Evolutionary conservation across 352 stramenopile species (phyloP), one percentile per base, ranked within the genome.

Genomic region (Phytophthora constricta): DNA sequence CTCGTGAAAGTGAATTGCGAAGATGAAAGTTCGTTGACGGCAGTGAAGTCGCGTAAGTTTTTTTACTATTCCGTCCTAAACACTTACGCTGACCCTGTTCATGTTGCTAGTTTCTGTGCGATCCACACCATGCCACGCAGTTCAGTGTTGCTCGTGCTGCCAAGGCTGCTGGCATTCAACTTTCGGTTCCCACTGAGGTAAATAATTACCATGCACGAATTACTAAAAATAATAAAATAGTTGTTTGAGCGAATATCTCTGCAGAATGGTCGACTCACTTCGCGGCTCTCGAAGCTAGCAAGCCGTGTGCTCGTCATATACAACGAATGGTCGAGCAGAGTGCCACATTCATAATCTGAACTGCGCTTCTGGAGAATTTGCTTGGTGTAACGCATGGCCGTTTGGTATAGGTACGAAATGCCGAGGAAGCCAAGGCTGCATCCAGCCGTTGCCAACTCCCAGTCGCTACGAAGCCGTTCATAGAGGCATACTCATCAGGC

Each of bases 371-470:
- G 28, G 5, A 74, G 27, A 58, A 46, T 31, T 66, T 78, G 62
- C 17, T 74, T 76, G 51, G 75, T 73, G 45, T 84, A 79, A 20
- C 65, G 63, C 42, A 85, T 33, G 2, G 80, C 59, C 34, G 72
- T 76, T 31, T 87, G 80, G 62, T 85, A 92, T 4, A 92, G 39
- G 42, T 80, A 87, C 10, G 79, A 84, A 37, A 82, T 47, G 43
- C 84, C 81, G 23, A 94, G 70, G 42, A 75, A 86, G n/a, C 86
- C 81, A 27, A 94, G 70, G 16, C 76, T 89, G 46, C 77, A 87
- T 26, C 84, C 79, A 8, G 84, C 85, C 9, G 84, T 87, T n/a
- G 79, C 77, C 19, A 94, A 51, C 39, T 94, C 86, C 86, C 80
- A 0, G 84, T 91, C n/a, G 80, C 80, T 16, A 92, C 42, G 31